Conservation (phyloP, 108 stramenopile genomes). For the Conticribra weissflogii region DNA sequence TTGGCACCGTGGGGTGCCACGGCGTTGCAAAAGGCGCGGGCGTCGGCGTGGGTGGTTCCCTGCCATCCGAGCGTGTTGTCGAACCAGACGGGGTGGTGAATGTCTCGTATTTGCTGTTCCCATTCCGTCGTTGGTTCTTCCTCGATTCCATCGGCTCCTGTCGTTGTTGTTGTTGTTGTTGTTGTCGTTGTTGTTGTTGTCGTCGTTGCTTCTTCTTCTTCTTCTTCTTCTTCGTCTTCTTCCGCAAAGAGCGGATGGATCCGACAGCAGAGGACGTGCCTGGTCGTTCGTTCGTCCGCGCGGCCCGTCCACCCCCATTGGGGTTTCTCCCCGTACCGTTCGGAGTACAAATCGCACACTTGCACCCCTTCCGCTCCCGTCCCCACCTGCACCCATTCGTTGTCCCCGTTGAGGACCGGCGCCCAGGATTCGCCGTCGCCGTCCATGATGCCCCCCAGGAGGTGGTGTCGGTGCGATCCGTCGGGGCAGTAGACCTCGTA, state of each 20-base stretch:
- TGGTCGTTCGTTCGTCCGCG: slow-evolving; percentile 28
- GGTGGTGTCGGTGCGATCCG: slow-evolving; percentile 3
- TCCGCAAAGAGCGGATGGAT: slow-evolving; percentile 15
- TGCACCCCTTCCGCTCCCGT: slow-evolving; percentile 5
- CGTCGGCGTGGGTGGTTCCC: slow-evolving; percentile 37
- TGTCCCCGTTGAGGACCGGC: slow-evolving; percentile 29
- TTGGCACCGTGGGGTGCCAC: slow-evolving; percentile 15
- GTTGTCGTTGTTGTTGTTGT: background rate
- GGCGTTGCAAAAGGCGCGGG: slow-evolving; percentile 38
- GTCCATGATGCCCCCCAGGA: slow-evolving; percentile 28
- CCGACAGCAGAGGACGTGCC: slow-evolving; percentile 49
- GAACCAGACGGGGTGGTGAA: slow-evolving; percentile 38
- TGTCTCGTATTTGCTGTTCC: slow-evolving; percentile 30
- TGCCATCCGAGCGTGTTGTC: slow-evolving; percentile 31
- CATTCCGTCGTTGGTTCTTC: slow-evolving; percentile 25
- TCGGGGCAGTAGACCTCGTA: slow-evolving; percentile 42
- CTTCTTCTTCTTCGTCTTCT: background rate
- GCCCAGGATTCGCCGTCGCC: slow-evolving; percentile 44
- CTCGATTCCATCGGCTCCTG: background rate
- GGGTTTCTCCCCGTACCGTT: slow-evolving; percentile 17
- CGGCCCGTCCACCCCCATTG: slow-evolving; percentile 26
- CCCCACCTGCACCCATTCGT: slow-evolving; percentile 52
- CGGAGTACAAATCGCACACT: slow-evolving; percentile 43
- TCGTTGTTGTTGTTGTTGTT: no score
- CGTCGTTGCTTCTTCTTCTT: background rate